A percentile compares a stretch with the other conserved stretches of the same genome.
phyloP scores from a whole-genome alignment of 129 eudicot genomes.

The Heracleum sosnowskyi region DNA sequence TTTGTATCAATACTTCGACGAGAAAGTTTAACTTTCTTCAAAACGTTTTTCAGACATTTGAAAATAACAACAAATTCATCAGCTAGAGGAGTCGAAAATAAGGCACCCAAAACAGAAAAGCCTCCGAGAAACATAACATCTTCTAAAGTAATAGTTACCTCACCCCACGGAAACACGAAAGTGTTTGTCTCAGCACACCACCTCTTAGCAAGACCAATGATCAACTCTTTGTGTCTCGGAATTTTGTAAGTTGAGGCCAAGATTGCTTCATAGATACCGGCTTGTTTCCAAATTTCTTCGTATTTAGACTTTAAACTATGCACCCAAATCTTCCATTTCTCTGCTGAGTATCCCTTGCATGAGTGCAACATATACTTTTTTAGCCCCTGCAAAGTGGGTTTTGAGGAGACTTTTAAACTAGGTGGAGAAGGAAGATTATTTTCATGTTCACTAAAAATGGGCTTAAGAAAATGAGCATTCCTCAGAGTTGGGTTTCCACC shows the following conservation, averaged over 20 bases:
- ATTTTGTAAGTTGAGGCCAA: background rate
- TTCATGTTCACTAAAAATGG: background rate
- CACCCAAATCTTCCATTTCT: background rate
- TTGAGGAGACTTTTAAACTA: background rate
- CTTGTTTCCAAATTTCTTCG: background rate
- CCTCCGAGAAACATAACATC: background rate
- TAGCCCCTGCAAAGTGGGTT: background rate
- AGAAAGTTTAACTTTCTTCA: background rate
- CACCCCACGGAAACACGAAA: background rate
- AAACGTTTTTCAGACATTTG: background rate
- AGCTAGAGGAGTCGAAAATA: background rate
- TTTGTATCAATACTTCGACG: background rate
- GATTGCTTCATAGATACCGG: background rate
- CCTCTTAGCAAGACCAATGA: slow-evolving; percentile 1
- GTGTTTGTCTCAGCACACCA: slow-evolving; percentile 1
- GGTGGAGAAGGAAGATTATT: background rate
- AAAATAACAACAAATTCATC: background rate
- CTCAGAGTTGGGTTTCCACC: background rate
- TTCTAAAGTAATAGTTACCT: slow-evolving; percentile 6
- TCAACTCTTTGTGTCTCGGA: background rate
- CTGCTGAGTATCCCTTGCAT: background rate
- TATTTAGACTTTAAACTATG: background rate
- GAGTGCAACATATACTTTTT: background rate
- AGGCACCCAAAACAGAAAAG: background rate
- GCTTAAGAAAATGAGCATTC: background rate